Base-by-base conservation (phyloP, 139 green algal genomes). In the Chlamydomonas incerta region DNA sequence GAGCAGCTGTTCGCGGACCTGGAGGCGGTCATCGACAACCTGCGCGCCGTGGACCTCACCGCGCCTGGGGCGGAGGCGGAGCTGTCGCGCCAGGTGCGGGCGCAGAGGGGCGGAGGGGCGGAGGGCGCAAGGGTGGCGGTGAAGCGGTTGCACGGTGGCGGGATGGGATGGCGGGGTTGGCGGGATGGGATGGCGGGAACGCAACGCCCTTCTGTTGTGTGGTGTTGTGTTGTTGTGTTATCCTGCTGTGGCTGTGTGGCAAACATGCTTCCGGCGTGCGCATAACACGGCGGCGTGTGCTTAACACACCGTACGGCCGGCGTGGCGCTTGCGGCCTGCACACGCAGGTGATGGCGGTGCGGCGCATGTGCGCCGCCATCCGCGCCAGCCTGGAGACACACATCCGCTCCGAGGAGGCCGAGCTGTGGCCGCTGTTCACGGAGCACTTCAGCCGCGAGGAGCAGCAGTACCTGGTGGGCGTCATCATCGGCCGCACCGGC, bases 361-460 rank as follows among this genome's bases (percentile, higher is more conserved):
- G 93, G 20, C 91, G 91, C 72, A 95, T 96, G 94, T 98, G 93
- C 67, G 92, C 95, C 1, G 95, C 96, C 14, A 89, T 99, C 65
- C 90, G 95, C 0, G 94, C 95, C 15, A 91, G 90, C 17, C 89
- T 99, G 58, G 95, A 97, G 85, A 96, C 93, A 17, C 97, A 99
- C 87, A 88, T 97, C 63, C 74, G 83, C 50, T 92, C 92, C 0
- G 97, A 99, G 94, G 97, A 99, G 94, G 86, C 89, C 3, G 97
- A 99, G 92, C 93, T 99, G 65, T 99, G 97, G 97, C 97, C 97
- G 55, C 94, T 99, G 31, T 99, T 99, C 93, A 92, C 90, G 95
- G 93, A 98, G 87, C 94, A 97, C 88, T 99, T 99, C 88, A 94
- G 79, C n/a, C 72, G 92, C 8, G 94, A 95, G 65, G 97, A 99